These are phyloP conservation scores for Friedmanniomyces endolithicus DNA, from an alignment of 495 filamentous ascomycete genomes.

Conservation along the genomic window DNA sequence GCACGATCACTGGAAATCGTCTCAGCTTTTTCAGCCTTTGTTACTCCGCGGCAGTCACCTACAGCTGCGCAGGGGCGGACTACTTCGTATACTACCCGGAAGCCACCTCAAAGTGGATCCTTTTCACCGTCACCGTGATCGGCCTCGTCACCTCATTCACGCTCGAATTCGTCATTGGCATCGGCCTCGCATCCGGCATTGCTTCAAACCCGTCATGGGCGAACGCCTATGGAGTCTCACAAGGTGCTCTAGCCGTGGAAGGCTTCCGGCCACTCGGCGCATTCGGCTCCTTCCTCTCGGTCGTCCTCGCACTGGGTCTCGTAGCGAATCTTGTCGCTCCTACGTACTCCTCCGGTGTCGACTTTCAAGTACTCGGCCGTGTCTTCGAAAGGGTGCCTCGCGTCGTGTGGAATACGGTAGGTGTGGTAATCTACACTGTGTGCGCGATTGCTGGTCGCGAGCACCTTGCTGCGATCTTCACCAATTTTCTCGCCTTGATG, in stretches of 20 bases:
- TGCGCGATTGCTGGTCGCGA: conserved; percentile 43
- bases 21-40: conserved; percentile 59
- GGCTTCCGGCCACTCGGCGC: conserved; percentile 47
- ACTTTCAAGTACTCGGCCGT: conserved; percentile 44
- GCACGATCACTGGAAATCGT: conserved; percentile 47
- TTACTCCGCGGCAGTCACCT: conserved; percentile 51
- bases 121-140: conserved; percentile 31
- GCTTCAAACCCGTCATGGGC: conserved; percentile 39
- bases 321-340: conserved; percentile 60
- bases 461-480: conserved; percentile 43
- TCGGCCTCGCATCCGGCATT: conserved; percentile 55
- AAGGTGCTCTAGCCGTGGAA: conserved; percentile 57
- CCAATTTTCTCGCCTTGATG: conserved; percentile 48
- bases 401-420: conserved; percentile 38
- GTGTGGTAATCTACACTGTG: conserved; percentile 42
- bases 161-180: conserved; percentile 53
- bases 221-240: conserved; percentile 43
- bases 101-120: conserved; percentile 34
- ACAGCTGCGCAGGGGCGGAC: conserved; percentile 47
- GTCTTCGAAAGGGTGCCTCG: conserved; percentile 37
- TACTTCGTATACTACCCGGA: conserved; percentile 57
- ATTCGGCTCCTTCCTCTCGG: conserved; percentile 63
- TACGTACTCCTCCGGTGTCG: conserved; percentile 56
- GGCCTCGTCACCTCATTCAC: conserved; percentile 41
- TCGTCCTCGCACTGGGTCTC: conserved; percentile 57